phyloP scores from a whole-genome alignment of 1,139 yeast genomes.

The Debaryomyces subglobosus region DNA sequence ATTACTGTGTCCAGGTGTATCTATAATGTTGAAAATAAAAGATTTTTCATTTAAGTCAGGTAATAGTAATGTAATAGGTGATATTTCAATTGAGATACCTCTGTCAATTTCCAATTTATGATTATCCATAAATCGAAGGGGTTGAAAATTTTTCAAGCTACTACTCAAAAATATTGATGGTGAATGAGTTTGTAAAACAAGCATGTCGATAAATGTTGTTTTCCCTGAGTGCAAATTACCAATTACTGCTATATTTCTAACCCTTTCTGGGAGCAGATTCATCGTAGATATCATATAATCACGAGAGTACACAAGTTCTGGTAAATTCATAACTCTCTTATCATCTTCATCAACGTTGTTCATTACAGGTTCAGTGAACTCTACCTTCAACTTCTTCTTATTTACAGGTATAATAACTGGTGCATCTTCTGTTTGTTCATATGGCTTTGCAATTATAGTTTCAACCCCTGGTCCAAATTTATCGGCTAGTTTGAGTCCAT shows the following conservation, averaged over 20 bases:
- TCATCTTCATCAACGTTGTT: constrained; percentile 12
- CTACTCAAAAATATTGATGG: constrained; percentile 29
- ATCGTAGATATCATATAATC: constrained; percentile 59
- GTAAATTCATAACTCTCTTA: constrained; percentile 39
- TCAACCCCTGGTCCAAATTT: constrained; percentile 47
- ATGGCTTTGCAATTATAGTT: constrained; percentile 41
- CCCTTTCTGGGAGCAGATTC: constrained; percentile 57
- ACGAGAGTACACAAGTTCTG: constrained; percentile 62
- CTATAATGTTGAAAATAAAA: constrained; percentile 63
- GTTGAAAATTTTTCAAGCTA: constrained; percentile 37
- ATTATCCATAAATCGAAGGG: constrained; percentile 69
- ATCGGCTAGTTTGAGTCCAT: constrained; percentile 13
- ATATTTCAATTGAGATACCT: constrained; percentile 66
- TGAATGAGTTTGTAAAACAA: constrained; percentile 66
- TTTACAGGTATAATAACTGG: constrained; percentile 68
- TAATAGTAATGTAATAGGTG: constrained; percentile 66
- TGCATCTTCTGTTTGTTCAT: constrained; percentile 31
- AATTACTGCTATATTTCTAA: constrained; percentile 78
- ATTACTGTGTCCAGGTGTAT: constrained; percentile 91
- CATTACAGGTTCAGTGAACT: constrained; percentile 31
- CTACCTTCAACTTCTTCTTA: constrained; percentile 49
- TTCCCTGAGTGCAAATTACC: constrained; percentile 91
- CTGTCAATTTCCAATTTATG: constrained; percentile 70
- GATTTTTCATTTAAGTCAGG: constrained; percentile 61
- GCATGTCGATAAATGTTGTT: constrained; percentile 72